Conservation (phyloP, 768 basidiomycete species). For the Collybiopsis luxurians region DNA sequence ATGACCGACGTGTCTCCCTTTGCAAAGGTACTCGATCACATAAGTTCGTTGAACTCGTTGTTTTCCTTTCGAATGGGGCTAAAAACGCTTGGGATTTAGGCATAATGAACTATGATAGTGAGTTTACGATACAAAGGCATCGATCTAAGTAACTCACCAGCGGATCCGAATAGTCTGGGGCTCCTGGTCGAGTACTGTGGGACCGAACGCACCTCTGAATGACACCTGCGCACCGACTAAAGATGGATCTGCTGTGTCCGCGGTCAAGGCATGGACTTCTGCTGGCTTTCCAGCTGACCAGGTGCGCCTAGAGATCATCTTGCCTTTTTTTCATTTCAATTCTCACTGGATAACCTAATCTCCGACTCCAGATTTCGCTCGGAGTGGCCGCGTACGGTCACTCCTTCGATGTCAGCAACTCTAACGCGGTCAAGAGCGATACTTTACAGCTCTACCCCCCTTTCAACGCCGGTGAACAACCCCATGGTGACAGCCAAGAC, state of each 20-base stretch:
- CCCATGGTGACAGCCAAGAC: slow-evolving; percentile 20
- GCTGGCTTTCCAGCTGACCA: slow-evolving; percentile 70
- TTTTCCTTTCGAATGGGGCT: neutral
- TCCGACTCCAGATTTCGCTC: slow-evolving; percentile 53
- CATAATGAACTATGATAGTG: slow-evolving; percentile 60
- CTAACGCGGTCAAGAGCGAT: slow-evolving; percentile 29
- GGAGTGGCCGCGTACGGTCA: slow-evolving; percentile 84
- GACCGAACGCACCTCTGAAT: slow-evolving; percentile 82
- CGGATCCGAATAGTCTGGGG: slow-evolving; percentile 20
- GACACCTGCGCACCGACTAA: slow-evolving; percentile 66
- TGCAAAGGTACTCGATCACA: slow-evolving; percentile 69
- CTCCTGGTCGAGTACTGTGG: slow-evolving; percentile 51
- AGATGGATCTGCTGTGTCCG: slow-evolving; percentile 69
- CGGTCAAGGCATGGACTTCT: slow-evolving; percentile 65
- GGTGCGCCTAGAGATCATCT: slow-evolving; percentile 14
- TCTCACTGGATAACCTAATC: neutral
- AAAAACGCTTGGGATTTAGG: slow-evolving; percentile 32
- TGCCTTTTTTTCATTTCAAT: neutral
- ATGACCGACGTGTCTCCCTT: slow-evolving; percentile 64
- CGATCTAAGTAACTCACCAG: neutral
- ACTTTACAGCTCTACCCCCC: slow-evolving; percentile 44
- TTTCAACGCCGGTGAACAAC: slow-evolving; percentile 43
- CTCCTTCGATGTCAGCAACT: slow-evolving; percentile 49
- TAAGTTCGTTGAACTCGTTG: slow-evolving; percentile 37
- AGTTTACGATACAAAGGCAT: too few species aligned